Percentiles rank a stretch among this genome's conserved stretches.
These are phyloP conservation scores for Allium fistulosum DNA, from an alignment of 106 monocot genomes.

Conservation along the genomic window DNA sequence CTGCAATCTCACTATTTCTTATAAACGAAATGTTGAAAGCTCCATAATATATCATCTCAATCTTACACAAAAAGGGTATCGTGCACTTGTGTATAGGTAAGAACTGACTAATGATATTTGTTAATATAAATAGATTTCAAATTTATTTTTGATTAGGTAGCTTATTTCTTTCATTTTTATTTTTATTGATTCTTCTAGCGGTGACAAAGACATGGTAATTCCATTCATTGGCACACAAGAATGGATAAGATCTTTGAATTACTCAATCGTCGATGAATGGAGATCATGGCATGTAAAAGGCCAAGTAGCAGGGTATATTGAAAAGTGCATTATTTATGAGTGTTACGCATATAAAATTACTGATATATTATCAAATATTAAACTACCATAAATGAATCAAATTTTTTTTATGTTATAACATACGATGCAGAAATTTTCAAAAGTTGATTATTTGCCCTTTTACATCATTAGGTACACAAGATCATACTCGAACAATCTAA, in stretches of 20 bases:
- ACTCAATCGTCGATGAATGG: constrained; percentile 46
- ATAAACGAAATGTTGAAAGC: constrained; percentile 17
- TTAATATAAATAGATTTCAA: too few species aligned
- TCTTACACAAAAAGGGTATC: constrained; percentile 34
- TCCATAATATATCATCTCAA: constrained; percentile 30
- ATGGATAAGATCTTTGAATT: constrained; percentile 56
- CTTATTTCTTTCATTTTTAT: too few species aligned
- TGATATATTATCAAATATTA: too few species aligned
- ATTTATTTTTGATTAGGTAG: too few species aligned
- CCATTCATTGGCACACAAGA: constrained; percentile 37
- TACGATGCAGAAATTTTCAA: too few species aligned
- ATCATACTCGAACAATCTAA: constrained; percentile 46
- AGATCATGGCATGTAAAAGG: constrained; percentile 41
- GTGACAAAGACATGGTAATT: constrained; percentile 42
- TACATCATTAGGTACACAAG: constrained; percentile 33
- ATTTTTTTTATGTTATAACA: too few species aligned
- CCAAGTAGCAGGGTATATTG: constrained; percentile 53
- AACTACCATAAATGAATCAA: too few species aligned
- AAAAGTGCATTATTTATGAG: too few species aligned
- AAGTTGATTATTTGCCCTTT: too few species aligned
- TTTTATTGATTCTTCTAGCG: constrained; percentile 16
- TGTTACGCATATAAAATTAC: too few species aligned
- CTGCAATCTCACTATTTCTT: constrained; percentile 12
- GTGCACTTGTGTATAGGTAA: constrained; percentile 47
- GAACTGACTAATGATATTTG: not conserved